Base-by-base conservation (phyloP, 306 rosid species). In the Urtica urens region DNA sequence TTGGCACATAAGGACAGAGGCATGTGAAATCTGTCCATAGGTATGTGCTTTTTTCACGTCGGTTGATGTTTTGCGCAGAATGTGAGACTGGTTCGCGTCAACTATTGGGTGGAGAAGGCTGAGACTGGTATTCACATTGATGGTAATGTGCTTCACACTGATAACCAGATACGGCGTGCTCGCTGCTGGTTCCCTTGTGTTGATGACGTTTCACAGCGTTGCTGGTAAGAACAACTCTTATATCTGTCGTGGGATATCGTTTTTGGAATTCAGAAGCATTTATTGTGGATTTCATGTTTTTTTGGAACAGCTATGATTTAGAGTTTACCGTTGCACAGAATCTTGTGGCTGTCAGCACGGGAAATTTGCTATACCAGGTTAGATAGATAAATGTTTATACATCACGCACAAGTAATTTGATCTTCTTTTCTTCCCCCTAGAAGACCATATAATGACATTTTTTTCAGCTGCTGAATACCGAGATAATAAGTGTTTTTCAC, bases 101-200 rank as follows among this genome's bases (percentile, higher is more conserved):
- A 85, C 62, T 90, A 90, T 71, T 72, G 93, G 87, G 78, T 90
- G 46, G 95, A 84, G 73, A 79, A 90, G 65, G 78, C 87, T 6
- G 87, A 81, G 72, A 57, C 95, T 0, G 93, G 93, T 58, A 64
- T 81, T 61, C 83, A 77, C 67, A 74, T 79, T 67, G 57, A 63
- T 40, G 70, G 72, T 46, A 61, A 64, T 41, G 69, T 84, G 54
- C 79, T 86, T 26, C 87, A 75, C 51, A 90, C 92, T 12, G 81
- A 85, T 74, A 81, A 77, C 75, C 99, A 90, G 77, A 77, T 79
- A 47, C 74, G 92, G 63, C 93, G 87, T 51, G 95, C 95, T 21
- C 71, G 94, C 48, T 90, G 95, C 64, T 90, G 95, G 95, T 90
- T 90, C 72, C 99, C 99, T 22, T 90, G 99, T 60, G 68, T 80